phyloP scores from a whole-genome alignment of 805 yeast species.

The Isabelozyma rhagii region DNA sequence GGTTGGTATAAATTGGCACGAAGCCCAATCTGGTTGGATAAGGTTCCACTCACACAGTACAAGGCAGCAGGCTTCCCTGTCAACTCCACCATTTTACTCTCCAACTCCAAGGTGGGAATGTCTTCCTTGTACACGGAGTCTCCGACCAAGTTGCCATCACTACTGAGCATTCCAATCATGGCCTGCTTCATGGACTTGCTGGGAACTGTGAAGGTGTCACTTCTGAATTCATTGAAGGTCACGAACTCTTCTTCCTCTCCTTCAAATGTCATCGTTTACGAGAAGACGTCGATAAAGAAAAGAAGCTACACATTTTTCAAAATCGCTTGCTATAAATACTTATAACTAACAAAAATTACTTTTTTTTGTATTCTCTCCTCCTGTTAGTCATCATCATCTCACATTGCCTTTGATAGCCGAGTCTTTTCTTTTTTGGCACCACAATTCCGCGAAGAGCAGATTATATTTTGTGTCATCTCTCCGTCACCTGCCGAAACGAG shows the following conservation, averaged over 20 bases:
- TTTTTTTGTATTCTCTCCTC: neutral
- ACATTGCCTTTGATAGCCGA: neutral
- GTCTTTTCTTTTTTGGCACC: no score
- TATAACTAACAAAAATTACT: neutral
- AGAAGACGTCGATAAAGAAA: neutral
- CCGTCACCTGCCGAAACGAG: neutral
- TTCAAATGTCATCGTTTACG: constrained; percentile 4
- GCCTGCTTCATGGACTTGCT: constrained; percentile 64
- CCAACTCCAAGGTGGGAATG: constrained; percentile 60
- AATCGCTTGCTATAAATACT: neutral
- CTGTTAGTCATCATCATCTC: neutral
- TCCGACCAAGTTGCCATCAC: constrained; percentile 55
- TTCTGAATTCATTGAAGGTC: constrained; percentile 40
- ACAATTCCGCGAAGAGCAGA: no score
- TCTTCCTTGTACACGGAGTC: constrained; percentile 92
- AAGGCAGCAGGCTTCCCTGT: constrained; percentile 81
- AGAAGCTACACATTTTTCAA: neutral
- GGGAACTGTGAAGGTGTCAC: constrained; percentile 92
- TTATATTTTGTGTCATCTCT: neutral
- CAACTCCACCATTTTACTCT: constrained; percentile 58
- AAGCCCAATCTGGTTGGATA: constrained; percentile 84
- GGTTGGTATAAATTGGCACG: constrained; percentile 77
- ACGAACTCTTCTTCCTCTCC: constrained; percentile 4
- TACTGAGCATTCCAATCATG: constrained; percentile 37
- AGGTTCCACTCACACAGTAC: constrained; percentile 84